Base-by-base conservation (phyloP, 1,284 basidiomycete genomes). In the Apiotrichum sp. region DNA sequence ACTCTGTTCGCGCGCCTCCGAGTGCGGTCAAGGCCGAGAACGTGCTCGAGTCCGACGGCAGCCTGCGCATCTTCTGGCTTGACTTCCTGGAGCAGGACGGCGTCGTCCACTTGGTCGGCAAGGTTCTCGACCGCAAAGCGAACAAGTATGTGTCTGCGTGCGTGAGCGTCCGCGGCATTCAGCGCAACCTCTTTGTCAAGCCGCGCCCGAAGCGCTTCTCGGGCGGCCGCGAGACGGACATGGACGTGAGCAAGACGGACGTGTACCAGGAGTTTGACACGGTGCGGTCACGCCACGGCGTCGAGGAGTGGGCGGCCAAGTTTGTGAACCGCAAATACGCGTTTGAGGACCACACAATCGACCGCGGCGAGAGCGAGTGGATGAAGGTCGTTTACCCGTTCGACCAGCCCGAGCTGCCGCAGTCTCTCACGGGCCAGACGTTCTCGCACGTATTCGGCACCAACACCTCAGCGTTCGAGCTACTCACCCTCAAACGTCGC, bases 161-260 rank as follows among this genome's bases (percentile, higher is more conserved):
- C 65, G 80, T 98, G 41, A 87, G 86, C 2, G 82, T 99, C 50
- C 85, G 89, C 59, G 86, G 86, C 53, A 82, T 98, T 22, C 82
- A 97, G 76, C 84, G 95, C 32, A 97, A 96, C 72, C 77, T 98
- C n/a, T 98, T 89, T 68, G 83, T 96, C n/a, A 81, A 95, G 53
- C 92, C 93, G 0, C 83, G 92, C 8, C 78, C 83, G 40, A 82
- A 81, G 51, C 81, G 82, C 22, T 79, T 86, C 16, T 80, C 77
- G 51, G 74, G 79, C 32, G 81, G 79, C 14, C 77, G 82, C 62
- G 87, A 88, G 61, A 92, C 89, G 1, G 93, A 96, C 64, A 73
- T 86, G 9, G 79, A 86, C 3, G 86, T 88, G 1, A 79, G 80
- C 4, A 70, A 82, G 56, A 77, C 79, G 32, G 90, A 93, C 54